phyloP scores from a whole-genome alignment of 2,329 filamentous ascomycete genomes.

The Juglanconis sp. region DNA sequence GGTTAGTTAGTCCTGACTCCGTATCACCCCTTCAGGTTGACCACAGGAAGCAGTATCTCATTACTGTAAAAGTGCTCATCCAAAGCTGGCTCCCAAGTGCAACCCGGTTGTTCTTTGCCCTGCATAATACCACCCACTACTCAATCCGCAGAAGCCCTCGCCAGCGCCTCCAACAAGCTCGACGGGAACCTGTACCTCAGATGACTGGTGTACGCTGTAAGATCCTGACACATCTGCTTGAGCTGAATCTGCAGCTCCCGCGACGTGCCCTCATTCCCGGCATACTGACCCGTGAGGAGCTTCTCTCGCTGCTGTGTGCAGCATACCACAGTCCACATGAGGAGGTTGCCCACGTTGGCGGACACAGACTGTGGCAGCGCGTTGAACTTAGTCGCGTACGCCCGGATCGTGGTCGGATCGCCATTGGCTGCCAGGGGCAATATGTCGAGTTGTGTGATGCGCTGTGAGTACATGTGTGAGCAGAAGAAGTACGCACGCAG shows the following conservation, averaged over 20 bases:
- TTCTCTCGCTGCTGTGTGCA: constrained; percentile 75
- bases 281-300: constrained; percentile 69
- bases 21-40: no score
- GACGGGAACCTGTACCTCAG: constrained; percentile 87
- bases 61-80: no score
- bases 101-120: not conserved
- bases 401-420: constrained; percentile 75
- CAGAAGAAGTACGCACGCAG: not conserved
- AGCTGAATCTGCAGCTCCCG: constrained; percentile 66
- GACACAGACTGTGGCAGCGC: constrained; percentile 76
- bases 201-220: constrained; percentile 92
- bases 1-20: no score
- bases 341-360: constrained; percentile 82
- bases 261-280: constrained; percentile 64
- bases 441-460: constrained; percentile 71
- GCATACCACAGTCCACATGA: constrained; percentile 90
- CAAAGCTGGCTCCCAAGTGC: not conserved
- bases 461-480: constrained; percentile 34
- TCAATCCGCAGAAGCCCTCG: constrained; percentile 71
- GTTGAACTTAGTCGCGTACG: constrained; percentile 76
- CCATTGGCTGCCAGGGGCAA: constrained; percentile 74
- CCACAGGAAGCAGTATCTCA: no score
- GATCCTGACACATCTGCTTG: constrained; percentile 77
- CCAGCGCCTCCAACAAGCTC: constrained; percentile 82
- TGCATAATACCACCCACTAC: not conserved